A percentile compares a stretch with the other conserved stretches of the same genome.
These are phyloP conservation scores for Saturnispora quitensis DNA, from an alignment of 805 yeast species.

Conservation along the genomic window DNA sequence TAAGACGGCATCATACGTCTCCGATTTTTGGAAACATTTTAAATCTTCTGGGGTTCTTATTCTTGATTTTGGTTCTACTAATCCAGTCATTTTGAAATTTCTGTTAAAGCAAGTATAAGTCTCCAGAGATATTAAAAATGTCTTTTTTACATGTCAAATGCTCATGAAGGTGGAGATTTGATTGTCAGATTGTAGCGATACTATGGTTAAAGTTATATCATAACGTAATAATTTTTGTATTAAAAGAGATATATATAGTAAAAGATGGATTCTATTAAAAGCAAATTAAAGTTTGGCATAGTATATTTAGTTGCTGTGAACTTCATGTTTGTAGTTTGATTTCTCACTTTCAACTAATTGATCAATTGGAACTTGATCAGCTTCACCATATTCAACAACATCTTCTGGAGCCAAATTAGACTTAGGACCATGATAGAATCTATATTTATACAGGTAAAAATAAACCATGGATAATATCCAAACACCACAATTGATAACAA, in stretches of 20 bases:
- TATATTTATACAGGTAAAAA: slow-evolving; percentile 19
- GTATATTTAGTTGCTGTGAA: not conserved
- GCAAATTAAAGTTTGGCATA: not conserved
- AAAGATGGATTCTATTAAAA: not conserved
- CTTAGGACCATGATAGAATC: slow-evolving; percentile 22
- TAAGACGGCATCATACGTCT: slow-evolving; percentile 41
- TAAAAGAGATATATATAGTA: not conserved
- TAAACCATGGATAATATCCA: slow-evolving; percentile 22
- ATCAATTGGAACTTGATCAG: slow-evolving; percentile 10
- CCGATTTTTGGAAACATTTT: slow-evolving; percentile 45
- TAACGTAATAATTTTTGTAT: not conserved
- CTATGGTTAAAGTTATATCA: no score
- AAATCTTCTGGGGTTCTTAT: slow-evolving; percentile 41
- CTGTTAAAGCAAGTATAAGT: no score
- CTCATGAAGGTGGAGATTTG: not conserved
- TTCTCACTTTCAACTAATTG: not conserved
- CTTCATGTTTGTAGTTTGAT: not conserved
- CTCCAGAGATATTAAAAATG: no score
- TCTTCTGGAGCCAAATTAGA: slow-evolving; percentile 20
- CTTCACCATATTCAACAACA: slow-evolving; percentile 10
- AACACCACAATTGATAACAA: slow-evolving; percentile 48
- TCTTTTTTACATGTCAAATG: not conserved
- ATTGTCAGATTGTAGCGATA: no score
- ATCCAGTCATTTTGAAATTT: not conserved
- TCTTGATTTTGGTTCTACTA: slow-evolving; percentile 17